Evolutionary conservation across 139 green algal genomes (phyloP).

Genomic region (Tetradesmus lagerheimii): DNA sequence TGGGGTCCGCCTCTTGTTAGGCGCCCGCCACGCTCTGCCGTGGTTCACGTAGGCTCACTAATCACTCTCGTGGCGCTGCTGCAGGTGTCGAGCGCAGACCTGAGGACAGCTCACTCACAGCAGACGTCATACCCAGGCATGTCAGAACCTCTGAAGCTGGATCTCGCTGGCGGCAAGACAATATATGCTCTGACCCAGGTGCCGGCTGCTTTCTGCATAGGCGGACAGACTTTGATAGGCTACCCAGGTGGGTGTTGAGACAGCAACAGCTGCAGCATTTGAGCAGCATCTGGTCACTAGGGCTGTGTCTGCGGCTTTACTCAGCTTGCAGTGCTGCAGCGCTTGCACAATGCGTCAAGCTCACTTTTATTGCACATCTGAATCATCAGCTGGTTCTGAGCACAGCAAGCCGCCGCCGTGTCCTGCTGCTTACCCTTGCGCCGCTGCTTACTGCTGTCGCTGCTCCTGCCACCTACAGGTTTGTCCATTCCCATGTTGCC

Average conservation of each 20-base stretch:
- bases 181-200: conserved; percentile 35
- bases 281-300: neutral
- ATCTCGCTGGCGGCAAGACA: conserved; percentile 43
- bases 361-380: neutral
- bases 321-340: neutral
- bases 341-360: neutral
- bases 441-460: neutral
- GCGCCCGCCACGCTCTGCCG: neutral
- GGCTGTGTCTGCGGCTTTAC: neutral
- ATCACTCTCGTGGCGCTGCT: neutral
- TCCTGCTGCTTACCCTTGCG: neutral
- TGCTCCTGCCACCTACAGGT: neutral
- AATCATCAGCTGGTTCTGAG: neutral
- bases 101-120: neutral
- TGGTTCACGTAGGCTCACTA: neutral
- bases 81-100: neutral
- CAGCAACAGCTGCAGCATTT: neutral
- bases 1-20: neutral
- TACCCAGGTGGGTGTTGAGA: conserved; percentile 23
- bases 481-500: conserved; percentile 36
- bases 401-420: neutral
- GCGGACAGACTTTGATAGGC: conserved; percentile 20
- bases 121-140: conserved; percentile 17
- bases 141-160: conserved; percentile 33
- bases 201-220: conserved; percentile 12